Base-by-base conservation (phyloP, 169 alveolate species). In the Eimeria brunetti region DNA sequence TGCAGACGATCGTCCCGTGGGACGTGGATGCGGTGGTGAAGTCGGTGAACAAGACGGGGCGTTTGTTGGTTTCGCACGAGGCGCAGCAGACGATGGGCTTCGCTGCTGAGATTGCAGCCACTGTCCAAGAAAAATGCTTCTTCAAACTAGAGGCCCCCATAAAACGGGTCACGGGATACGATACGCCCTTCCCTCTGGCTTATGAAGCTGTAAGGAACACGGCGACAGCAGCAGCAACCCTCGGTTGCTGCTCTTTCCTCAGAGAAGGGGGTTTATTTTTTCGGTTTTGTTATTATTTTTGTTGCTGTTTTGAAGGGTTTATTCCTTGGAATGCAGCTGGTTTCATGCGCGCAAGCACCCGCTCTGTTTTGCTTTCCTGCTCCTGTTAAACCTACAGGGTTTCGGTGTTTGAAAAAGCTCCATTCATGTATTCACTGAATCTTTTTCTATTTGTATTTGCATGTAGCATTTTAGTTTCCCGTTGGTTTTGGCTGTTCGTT, bases 111-210 rank as follows among this genome's bases (percentile, higher is more conserved):
- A 96, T 99, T 11, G 99, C 99, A 30, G 98, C 99, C 2, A 97
- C 97, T 44, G 97, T 99, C 44, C 98, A 98, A 94, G 99, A 98
- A 88, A 97, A 98, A 86, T 98, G 99, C 97, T 99, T 99, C 96
- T 97, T 98, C 94, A 97, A 97, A 88, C 96, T 99, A n/a, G 99
- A 98, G 96, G 99, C 99, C 9, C 99, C 99, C 49, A 97, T 99
- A 73, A 96, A 95, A 94, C 97, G 99, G 86, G 99, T 99, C 46
- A 97, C 99, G 93, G 99, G 99, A 36, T 98, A 98, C 96, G 99
- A 99, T 97, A 99, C 99, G 30, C 99, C 99, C 49, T 98, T 98
- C 97, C 99, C 99, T 27, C 98, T 98, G 58, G 99, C 98, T 1
- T 98, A 96, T 95, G 99, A 99, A 95, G 96, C 98, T 11, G 97